Evolutionary conservation across 2,329 filamentous ascomycete genomes (phyloP).

Genomic region (Rosellinia necatrix): DNA sequence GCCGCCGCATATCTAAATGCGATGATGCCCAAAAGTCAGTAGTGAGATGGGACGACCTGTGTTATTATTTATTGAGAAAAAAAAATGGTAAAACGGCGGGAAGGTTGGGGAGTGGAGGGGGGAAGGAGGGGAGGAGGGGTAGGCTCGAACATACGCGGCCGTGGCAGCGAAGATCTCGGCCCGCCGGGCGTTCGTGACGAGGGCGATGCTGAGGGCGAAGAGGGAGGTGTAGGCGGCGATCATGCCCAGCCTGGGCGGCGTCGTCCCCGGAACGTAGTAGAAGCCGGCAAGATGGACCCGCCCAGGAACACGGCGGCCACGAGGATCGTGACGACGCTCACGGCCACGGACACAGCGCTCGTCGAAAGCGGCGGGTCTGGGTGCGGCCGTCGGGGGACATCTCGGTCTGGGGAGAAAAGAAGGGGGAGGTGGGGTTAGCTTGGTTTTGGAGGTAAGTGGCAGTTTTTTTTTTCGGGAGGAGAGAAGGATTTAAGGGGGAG

Average conservation of each 20-base stretch:
- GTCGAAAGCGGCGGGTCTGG: constrained; percentile 9
- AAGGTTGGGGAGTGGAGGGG: too few species aligned
- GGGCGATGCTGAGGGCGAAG: constrained; percentile 24
- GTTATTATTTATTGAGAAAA: background rate
- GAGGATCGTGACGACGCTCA: constrained; percentile 5
- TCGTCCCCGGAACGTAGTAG: constrained; percentile 13
- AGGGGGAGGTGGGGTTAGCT: too few species aligned
- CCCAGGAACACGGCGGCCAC: constrained; percentile 10
- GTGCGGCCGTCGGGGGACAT: background rate
- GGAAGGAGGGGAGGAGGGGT: too few species aligned
- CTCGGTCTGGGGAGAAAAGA: constrained; percentile 2
- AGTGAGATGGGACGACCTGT: background rate
- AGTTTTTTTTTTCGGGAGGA: too few species aligned
- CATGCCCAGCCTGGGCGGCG: constrained; percentile 35
- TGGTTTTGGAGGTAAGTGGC: too few species aligned
- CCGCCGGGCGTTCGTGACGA: constrained; percentile 27
- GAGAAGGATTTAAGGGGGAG: too few species aligned
- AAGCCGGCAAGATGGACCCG: constrained; percentile 10
- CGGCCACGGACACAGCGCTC: constrained; percentile 6
- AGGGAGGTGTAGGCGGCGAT: constrained; percentile 22
- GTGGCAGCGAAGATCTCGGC: constrained; percentile 29
- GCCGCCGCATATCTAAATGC: constrained; percentile 9
- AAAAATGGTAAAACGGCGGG: too few species aligned
- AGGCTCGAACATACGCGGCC: constrained; percentile 32
- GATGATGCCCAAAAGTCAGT: background rate